Evolutionary conservation across 2,329 filamentous ascomycete species (phyloP).

Genomic region (Aureobasidium sp.): DNA sequence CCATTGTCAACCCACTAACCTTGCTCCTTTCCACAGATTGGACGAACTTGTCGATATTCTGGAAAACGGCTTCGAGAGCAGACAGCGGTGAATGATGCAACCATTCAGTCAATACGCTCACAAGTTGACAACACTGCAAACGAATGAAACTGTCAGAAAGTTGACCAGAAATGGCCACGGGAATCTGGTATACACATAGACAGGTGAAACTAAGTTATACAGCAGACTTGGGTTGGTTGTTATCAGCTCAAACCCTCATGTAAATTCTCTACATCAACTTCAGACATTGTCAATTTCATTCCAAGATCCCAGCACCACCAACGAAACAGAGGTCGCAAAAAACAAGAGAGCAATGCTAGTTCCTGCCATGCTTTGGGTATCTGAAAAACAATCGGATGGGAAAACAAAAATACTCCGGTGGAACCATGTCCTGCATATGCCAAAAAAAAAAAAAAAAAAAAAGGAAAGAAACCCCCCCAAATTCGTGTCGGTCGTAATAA

Average conservation of each 20-base stretch:
- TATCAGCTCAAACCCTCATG: neutral
- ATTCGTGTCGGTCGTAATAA: neutral
- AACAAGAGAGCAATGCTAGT: neutral
- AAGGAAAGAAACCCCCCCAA: too few relatives aligned
- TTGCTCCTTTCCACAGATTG: conserved; percentile 15
- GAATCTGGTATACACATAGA: neutral
- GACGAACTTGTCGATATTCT: conserved; percentile 25
- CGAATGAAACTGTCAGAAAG: neutral
- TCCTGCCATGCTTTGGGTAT: conserved; percentile 10
- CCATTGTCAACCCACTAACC: neutral
- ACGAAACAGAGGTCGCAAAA: neutral
- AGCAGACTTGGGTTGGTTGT: neutral
- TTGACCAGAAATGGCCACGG: neutral
- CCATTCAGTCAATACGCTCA: neutral
- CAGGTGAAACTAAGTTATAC: neutral
- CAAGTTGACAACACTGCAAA: too few relatives aligned
- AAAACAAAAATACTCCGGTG: neutral
- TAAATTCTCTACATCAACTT: neutral
- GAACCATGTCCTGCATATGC: neutral
- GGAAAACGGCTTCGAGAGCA: conserved; percentile 18
- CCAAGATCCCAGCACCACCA: neutral
- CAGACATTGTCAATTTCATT: neutral
- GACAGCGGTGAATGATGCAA: neutral
- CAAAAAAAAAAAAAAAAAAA: too few relatives aligned
- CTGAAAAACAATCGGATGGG: neutral